phyloP scores from a whole-genome alignment of 2,329 filamentous ascomycete species.

The Bipolaris oryzae region DNA sequence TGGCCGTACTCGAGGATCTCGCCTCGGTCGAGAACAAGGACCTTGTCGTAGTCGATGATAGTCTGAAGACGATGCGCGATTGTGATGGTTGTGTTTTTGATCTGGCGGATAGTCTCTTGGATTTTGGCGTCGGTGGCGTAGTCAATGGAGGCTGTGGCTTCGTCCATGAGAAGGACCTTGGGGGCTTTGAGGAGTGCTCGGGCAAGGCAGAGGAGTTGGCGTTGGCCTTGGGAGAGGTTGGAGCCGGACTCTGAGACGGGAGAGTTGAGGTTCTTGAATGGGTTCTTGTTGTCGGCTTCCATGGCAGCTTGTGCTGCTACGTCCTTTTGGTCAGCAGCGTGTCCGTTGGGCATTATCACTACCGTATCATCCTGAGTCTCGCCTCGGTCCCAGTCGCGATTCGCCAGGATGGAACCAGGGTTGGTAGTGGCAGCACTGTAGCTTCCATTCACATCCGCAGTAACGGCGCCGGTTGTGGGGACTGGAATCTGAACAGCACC shows the following conservation, averaged over 20 bases:
- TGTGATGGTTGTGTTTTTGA: constrained; percentile 90
- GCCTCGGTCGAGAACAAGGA: constrained; percentile 90
- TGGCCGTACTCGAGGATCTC: constrained; percentile 88
- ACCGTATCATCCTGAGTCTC: constrained; percentile 39
- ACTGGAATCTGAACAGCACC: constrained; percentile 43
- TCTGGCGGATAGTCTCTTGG: constrained; percentile 92
- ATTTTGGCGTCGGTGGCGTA: constrained; percentile 96
- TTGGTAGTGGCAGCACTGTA: constrained; percentile 41
- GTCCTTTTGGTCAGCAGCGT: constrained; percentile 36
- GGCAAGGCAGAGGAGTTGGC: constrained; percentile 91
- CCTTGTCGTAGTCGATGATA: constrained; percentile 98
- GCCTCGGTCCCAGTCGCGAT: constrained; percentile 35
- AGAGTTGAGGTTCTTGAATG: constrained; percentile 86
- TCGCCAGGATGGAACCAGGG: constrained; percentile 40
- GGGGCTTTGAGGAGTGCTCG: constrained; percentile 90
- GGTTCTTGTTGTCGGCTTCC: constrained; percentile 82
- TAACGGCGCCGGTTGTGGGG: constrained; percentile 32
- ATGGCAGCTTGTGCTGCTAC: constrained; percentile 33
- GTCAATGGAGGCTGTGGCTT: constrained; percentile 96
- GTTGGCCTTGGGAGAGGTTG: constrained; percentile 94
- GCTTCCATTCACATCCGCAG: constrained; percentile 35
- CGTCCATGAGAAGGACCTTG: constrained; percentile 97
- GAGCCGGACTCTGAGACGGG: constrained; percentile 87
- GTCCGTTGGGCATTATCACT: constrained; percentile 39
- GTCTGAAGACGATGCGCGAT: constrained; percentile 96